These are phyloP conservation scores for Anastatica hierochuntica DNA, from an alignment of 345 rosid genomes.

Conservation along the genomic window DNA sequence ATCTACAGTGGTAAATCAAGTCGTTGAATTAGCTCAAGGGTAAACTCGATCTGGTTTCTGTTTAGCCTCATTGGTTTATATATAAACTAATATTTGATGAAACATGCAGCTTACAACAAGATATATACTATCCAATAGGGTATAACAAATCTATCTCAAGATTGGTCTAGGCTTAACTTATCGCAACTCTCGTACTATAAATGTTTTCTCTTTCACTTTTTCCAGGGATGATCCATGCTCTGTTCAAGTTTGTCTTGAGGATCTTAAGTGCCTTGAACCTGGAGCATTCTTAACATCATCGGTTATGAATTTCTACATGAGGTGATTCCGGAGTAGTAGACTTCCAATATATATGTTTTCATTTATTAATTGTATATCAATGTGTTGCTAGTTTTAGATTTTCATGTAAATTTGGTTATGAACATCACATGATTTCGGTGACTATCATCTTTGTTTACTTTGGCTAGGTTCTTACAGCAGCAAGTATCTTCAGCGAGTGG, in stretches of 20 bases:
- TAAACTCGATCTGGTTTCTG: neutral
- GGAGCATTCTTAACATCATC: conserved; percentile 57
- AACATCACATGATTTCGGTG: neutral
- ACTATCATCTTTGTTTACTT: too few species aligned
- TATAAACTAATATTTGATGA: too few species aligned
- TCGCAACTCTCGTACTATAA: too few species aligned
- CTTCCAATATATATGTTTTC: neutral
- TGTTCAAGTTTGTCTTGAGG: conserved; percentile 53
- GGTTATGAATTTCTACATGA: conserved; percentile 79
- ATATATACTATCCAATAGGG: too few species aligned
- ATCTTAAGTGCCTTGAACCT: conserved; percentile 62
- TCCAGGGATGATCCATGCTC: conserved; percentile 70
- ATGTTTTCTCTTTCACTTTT: conserved; percentile 9
- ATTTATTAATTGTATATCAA: too few species aligned
- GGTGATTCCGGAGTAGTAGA: conserved; percentile 31
- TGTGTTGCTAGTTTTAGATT: too few species aligned
- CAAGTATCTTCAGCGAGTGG: conserved; percentile 43
- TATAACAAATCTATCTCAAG: too few species aligned
- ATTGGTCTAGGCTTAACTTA: too few species aligned
- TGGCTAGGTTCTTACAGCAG: conserved; percentile 57
- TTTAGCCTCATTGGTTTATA: neutral
- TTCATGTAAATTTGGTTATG: neutral
- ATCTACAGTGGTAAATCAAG: conserved; percentile 19
- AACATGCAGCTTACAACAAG: too few species aligned
- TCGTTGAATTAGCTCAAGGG: conserved; percentile 35